phyloP scores from a whole-genome alignment of 768 basidiomycete genomes.

The Termitomyces sp. region DNA sequence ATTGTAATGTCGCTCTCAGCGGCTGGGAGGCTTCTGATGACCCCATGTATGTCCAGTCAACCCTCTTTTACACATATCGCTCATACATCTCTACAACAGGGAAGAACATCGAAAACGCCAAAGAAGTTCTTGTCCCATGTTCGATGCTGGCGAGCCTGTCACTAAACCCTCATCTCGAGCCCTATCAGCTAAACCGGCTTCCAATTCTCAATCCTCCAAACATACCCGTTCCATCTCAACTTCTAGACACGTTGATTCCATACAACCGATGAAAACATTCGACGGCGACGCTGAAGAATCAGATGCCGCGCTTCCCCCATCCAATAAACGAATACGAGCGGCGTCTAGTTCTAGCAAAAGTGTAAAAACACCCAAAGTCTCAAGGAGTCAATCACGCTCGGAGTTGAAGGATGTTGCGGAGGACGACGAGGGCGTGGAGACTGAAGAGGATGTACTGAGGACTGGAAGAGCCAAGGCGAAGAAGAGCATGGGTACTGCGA shows the following conservation, averaged over 20 bases:
- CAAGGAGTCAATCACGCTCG: slow-evolving; percentile 14
- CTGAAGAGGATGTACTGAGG: slow-evolving; percentile 13
- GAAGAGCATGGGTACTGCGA: slow-evolving; percentile 8
- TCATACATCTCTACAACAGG: slow-evolving; percentile 29
- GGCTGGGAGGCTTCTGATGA: slow-evolving; percentile 90
- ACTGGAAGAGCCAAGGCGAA: slow-evolving; percentile 7
- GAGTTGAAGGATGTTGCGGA: slow-evolving; percentile 19
- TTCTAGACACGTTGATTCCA: slow-evolving; percentile 29
- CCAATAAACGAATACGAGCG: slow-evolving; percentile 15
- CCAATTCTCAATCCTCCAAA: slow-evolving; percentile 24
- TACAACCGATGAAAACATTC: slow-evolving; percentile 36
- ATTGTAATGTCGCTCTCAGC: slow-evolving; percentile 74
- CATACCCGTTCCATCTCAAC: slow-evolving; percentile 23
- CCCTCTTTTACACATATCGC: slow-evolving; percentile 6
- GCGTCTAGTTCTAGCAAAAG: slow-evolving; percentile 2
- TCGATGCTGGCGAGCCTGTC: slow-evolving; percentile 20
- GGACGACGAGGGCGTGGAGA: slow-evolving; percentile 20
- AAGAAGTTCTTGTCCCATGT: slow-evolving; percentile 39
- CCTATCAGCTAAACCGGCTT: slow-evolving; percentile 24
- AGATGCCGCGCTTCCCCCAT: slow-evolving; percentile 12
- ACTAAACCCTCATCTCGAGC: slow-evolving; percentile 23
- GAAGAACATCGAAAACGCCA: slow-evolving; percentile 74
- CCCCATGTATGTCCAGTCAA: slow-evolving; percentile 62
- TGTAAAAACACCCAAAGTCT: slow-evolving; percentile 15
- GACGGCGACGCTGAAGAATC: slow-evolving; percentile 30